Evolutionary conservation across 78 protist species (phyloP).

Genomic region (slime mould (Dictyostelium discoideum)): DNA sequence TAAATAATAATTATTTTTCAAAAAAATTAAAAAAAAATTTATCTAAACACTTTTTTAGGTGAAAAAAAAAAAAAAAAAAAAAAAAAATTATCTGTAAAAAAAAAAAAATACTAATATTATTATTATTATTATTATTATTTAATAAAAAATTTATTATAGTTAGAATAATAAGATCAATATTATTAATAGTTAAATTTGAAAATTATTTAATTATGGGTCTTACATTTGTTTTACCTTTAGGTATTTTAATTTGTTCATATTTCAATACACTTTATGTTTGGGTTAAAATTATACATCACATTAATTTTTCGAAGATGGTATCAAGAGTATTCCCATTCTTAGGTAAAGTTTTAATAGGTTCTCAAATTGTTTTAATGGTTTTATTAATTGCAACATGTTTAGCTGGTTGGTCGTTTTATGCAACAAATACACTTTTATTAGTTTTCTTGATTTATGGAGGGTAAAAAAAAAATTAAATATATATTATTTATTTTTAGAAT

Average conservation of each 20-base stretch:
- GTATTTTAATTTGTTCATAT: constrained; percentile 47
- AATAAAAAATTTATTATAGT: neutral
- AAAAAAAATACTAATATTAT: neutral
- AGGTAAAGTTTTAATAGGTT: constrained; percentile 21
- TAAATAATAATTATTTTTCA: no score
- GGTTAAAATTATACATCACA: constrained; percentile 64
- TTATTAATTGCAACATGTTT: neutral
- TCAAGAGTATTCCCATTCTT: constrained; percentile 38
- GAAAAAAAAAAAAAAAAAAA: no score
- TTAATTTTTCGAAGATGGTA: constrained; percentile 44
- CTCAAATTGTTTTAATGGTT: constrained; percentile 23
- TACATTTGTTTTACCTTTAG: constrained; percentile 41
- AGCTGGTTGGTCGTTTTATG: neutral
- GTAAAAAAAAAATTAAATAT: no score
- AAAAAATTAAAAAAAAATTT: neutral
- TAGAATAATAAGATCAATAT: constrained; percentile 31
- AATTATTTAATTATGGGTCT: neutral
- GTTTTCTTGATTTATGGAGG: constrained; percentile 44
- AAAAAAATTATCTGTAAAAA: neutral
- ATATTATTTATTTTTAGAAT: no score
- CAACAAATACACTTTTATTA: constrained; percentile 36
- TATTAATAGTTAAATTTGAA: neutral
- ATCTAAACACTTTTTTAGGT: neutral
- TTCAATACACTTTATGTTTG: constrained; percentile 46
- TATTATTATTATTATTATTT: neutral